Base-by-base conservation (phyloP, 305 asterid genomes). In the Fraxinus xanthoxyloides region DNA sequence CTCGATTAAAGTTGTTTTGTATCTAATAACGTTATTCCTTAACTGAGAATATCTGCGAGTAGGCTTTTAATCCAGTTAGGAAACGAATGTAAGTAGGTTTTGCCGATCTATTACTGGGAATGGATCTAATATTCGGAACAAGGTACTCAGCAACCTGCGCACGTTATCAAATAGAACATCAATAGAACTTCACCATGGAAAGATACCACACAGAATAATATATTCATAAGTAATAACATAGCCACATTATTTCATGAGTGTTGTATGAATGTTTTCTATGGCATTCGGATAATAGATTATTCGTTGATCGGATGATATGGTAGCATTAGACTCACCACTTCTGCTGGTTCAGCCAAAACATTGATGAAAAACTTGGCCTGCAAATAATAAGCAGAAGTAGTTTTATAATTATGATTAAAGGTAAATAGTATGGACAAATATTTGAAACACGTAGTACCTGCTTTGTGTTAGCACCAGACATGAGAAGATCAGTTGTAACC, bases 351-450 rank as follows among this genome's bases (percentile, higher is more conserved):
- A 72, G 99, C 99, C 93, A 95, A 88, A 72, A 94, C 93, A 84
- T 95, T 95, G 77, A 95, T 95, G 94, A 95, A 94, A 86, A 95
- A 95, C 88, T 94, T 95, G 86, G 99, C 99, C 99, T 93, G 93
- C 87, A 84, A 40, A 40, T 38, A 38, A 82, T 70, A 77, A 35
- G 81, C 63, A 32, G 13, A 67, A 76, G 54, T 26, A 48, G 10
- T 30, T 24, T 78, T 12, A 76, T n/a, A 19, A 19, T 80, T 30
- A 35, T 79, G 69, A 61, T 48, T 77, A 81, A 73, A 79, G 76
- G 10, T 38, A 77, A 73, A 79, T 34, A 72, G 59, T 75, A 7
- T 24, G 28, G 34, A 32, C 23, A 80, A 70, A 56, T 7, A 77
- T 74, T 4, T 19, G 54, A 54, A 61, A 84, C 48, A 85, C 72